Evolutionary conservation across 495 filamentous ascomycete genomes (phyloP), one percentile per base, ranked within the genome.

Genomic region (Talaromyces stipitatus): DNA sequence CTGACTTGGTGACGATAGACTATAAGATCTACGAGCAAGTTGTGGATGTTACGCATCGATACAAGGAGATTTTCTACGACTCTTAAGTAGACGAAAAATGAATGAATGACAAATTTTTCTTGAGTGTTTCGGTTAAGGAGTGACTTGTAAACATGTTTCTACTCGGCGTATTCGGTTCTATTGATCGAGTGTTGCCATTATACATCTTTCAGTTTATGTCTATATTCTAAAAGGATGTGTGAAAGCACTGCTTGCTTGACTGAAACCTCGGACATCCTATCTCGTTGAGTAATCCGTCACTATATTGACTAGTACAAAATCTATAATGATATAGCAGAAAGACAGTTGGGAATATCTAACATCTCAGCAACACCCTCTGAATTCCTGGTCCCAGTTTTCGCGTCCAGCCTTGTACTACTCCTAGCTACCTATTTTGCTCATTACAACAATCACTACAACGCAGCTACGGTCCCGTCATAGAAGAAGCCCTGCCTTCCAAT

Each of bases 31-130:
- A 86, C 46, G 87, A 92, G 55, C 82, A 86, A 0, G 85, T 97
- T 6, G 92, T 96, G 11, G 88, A 96, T 62, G 83, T 85, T n/a
- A 91, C 90, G 10, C 94, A 97, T 72, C 80, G 85, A 53, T 84
- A 90, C 64, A 91, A 88, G 68, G 73, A 82, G 52, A 84, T 97
- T 48, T 91, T 91, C 65, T 91, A 91, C 64, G 81, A 82, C 59
- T 74, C 45, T 48, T 48, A 48, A 48, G 36, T 41, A 41, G 36
- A 41, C 36, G 16, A 41, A 16, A 41, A 59, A 57, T 60, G 65
- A 73, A 56, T 61, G 61, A 69, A 28, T 41, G 16, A 8, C 36
- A 18, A 8, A 16, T 36, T 33, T 41, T 20, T 0, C 36, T 18
- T 20, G 36, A 18, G 16, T 16, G 4, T 36, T 36, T 16, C n/a